Percentiles rank a stretch among this genome's conserved stretches.
These are phyloP conservation scores for Exsudoporus floridanus DNA, from an alignment of 1,284 basidiomycete species.

Conservation along the genomic window DNA sequence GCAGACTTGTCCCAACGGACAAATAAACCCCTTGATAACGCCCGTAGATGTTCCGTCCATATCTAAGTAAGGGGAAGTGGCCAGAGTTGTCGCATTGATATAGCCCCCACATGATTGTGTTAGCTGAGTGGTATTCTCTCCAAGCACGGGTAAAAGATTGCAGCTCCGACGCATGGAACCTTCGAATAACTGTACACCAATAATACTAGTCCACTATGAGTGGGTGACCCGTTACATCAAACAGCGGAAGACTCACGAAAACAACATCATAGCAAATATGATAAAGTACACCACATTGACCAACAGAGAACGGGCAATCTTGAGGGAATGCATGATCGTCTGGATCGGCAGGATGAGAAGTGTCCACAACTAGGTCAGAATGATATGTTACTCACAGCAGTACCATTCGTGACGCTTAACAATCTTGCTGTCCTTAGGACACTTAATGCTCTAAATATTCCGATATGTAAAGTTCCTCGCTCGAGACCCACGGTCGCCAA, in stretches of 20 bases:
- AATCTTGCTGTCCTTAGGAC: constrained; percentile 84
- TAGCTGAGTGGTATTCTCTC: constrained; percentile 48
- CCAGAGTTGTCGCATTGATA: constrained; percentile 57
- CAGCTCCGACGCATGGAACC: constrained; percentile 77
- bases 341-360: constrained; percentile 31
- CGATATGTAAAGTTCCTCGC: constrained; percentile 68
- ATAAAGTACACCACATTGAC: constrained; percentile 91
- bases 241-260: constrained; percentile 59
- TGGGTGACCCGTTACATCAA: constrained; percentile 1
- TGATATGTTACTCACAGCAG: constrained; percentile 58
- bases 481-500: constrained; percentile 72
- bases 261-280: constrained; percentile 85
- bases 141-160: constrained; percentile 50
- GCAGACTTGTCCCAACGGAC: constrained; percentile 81
- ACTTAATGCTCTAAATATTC: constrained; percentile 87
- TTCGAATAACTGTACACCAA: constrained; percentile 88
- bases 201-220: constrained; percentile 56
- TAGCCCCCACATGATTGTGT: constrained; percentile 77
- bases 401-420: constrained; percentile 88
- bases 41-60: constrained; percentile 37
- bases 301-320: constrained; percentile 85
- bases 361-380: background rate
- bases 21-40: constrained; percentile 72
- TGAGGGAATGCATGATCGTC: constrained; percentile 94
- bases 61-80: constrained; percentile 48